phyloP scores from a whole-genome alignment of 495 filamentous ascomycete genomes.

The Aspergillus bridgeri region DNA sequence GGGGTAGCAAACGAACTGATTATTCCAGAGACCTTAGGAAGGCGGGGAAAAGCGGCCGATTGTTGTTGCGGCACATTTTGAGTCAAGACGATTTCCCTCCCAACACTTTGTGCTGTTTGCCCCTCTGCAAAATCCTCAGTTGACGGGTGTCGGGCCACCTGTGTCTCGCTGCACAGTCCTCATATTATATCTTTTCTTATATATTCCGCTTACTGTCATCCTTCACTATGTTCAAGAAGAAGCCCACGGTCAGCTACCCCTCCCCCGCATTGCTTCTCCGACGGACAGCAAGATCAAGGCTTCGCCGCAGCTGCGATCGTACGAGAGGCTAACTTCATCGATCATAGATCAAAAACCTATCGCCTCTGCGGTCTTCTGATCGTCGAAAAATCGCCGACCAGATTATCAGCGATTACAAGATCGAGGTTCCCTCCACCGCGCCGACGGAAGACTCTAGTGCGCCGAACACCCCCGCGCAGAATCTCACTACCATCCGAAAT shows the following conservation, averaged over 20 bases:
- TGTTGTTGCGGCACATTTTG: conserved; percentile 21
- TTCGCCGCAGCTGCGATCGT: no score
- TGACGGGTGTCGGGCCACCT: no score
- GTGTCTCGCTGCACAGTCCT: no score
- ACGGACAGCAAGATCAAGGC: not conserved
- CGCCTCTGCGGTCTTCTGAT: conserved; percentile 68
- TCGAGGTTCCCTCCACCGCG: conserved; percentile 40
- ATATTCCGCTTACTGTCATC: not conserved
- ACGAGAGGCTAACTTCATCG: not conserved
- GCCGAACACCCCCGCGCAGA: conserved; percentile 35
- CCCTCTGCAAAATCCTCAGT: no score
- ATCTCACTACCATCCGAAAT: conserved; percentile 55
- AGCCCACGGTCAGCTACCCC: conserved; percentile 55
- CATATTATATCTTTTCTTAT: no score
- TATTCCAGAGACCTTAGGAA: no score
- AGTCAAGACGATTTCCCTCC: conserved; percentile 13
- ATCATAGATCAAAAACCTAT: conserved; percentile 63
- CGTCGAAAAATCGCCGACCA: conserved; percentile 67
- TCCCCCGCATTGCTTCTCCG: conserved; percentile 28
- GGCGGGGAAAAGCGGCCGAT: conserved; percentile 17
- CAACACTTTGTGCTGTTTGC: not conserved
- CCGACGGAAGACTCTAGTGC: conserved; percentile 27
- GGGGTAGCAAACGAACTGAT: no score
- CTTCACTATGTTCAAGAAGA: conserved; percentile 72
- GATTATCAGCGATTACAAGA: conserved; percentile 61